phyloP scores from a whole-genome alignment of 2,329 filamentous ascomycete species.

The Colletotrichum lindemuthianum region DNA sequence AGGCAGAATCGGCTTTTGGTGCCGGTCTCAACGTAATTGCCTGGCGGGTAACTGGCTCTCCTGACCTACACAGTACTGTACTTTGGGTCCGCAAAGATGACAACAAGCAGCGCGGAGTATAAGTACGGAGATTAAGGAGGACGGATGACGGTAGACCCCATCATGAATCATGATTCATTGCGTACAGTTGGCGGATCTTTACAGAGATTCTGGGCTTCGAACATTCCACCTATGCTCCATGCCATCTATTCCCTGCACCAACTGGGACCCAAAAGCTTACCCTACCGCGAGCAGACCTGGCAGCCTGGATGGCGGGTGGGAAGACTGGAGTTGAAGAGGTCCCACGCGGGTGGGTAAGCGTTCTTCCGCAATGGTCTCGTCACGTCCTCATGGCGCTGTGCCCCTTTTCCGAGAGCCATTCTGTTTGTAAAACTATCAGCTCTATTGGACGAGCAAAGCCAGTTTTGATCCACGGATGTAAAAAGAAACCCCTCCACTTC shows the following conservation, averaged over 20 bases:
- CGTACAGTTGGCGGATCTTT: not conserved
- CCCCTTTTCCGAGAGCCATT: not conserved
- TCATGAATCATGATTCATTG: too few species aligned
- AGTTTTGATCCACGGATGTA: constrained; percentile 14
- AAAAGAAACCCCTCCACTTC: not conserved
- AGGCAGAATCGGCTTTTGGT: too few species aligned
- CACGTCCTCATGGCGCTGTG: not conserved
- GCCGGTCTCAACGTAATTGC: constrained; percentile 9
- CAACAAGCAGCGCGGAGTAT: not conserved
- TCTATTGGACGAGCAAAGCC: constrained; percentile 11
- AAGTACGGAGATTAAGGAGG: constrained; percentile 19
- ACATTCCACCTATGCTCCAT: not conserved
- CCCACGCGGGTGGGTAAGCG: constrained; percentile 5
- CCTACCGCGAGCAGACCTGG: too few species aligned
- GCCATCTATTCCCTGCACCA: too few species aligned
- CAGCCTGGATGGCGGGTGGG: too few species aligned
- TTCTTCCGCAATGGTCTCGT: not conserved
- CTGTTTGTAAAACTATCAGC: constrained; percentile 23
- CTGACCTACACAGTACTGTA: not conserved
- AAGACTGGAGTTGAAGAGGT: too few species aligned
- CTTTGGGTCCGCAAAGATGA: constrained; percentile 1
- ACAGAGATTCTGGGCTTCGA: not conserved
- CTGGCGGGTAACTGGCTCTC: not conserved
- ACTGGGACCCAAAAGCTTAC: too few species aligned
- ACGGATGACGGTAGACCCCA: constrained; percentile 13